Evolutionary conservation across 2,329 filamentous ascomycete species (phyloP).

Genomic region (Claviceps quebecensis): DNA sequence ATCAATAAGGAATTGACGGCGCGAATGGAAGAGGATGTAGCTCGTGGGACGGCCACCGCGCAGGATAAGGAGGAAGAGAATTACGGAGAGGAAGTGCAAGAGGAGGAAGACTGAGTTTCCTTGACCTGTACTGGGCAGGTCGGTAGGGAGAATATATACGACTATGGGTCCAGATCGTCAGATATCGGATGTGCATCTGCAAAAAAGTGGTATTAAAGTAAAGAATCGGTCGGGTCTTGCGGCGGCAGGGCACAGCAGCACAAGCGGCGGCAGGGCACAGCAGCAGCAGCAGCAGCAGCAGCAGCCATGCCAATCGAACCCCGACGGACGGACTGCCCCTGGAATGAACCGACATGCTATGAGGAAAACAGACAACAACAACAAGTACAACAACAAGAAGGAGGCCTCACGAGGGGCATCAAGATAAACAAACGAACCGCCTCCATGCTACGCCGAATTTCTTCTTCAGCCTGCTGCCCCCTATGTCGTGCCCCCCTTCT

Average conservation of each 20-base stretch:
- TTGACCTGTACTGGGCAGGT: background rate
- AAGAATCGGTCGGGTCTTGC: slow-evolving; percentile 4
- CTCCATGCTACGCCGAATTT: slow-evolving; percentile 14
- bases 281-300: background rate
- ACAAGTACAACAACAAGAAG: background rate
- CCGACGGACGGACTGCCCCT: background rate
- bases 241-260: background rate
- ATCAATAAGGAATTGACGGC: slow-evolving; percentile 59
- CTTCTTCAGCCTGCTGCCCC: slow-evolving; percentile 22
- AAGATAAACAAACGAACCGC: background rate
- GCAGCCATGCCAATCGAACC: background rate
- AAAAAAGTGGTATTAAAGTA: slow-evolving; percentile 14
- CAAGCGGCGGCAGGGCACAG: background rate
- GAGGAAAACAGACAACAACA: background rate
- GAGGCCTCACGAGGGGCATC: background rate
- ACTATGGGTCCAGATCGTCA: background rate
- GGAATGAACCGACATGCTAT: background rate
- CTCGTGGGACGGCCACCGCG: slow-evolving; percentile 22
- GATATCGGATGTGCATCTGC: background rate
- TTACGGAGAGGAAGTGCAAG: slow-evolving; percentile 73
- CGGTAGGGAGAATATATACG: background rate
- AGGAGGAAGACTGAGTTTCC: slow-evolving; percentile 33
- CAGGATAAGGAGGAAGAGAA: slow-evolving; percentile 54
- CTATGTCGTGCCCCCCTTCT: slow-evolving; percentile 19
- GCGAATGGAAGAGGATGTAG: slow-evolving; percentile 62